Percentiles rank a stretch among this genome's conserved stretches.
phyloP scores from a whole-genome alignment of 225 moss, liverwort and hornwort genomes.

The Marchantia paleacea region DNA sequence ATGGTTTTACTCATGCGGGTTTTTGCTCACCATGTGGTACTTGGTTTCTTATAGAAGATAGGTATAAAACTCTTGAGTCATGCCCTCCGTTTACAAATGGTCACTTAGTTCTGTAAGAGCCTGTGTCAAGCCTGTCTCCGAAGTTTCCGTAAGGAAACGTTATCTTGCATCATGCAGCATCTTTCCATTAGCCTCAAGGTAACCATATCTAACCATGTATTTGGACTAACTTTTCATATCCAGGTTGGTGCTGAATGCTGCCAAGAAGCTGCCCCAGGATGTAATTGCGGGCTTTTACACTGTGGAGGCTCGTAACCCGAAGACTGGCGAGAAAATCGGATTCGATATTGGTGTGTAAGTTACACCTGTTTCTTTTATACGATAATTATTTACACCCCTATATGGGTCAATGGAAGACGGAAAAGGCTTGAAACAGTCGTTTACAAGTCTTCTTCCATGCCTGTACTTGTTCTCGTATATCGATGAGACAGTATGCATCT shows the following conservation, averaged over 20 bases:
- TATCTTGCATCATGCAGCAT: not conserved
- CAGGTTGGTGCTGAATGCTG: conserved; percentile 70
- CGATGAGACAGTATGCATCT: not conserved
- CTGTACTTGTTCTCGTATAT: not conserved
- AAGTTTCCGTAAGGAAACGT: not conserved
- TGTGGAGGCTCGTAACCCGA: conserved; percentile 72
- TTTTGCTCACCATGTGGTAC: not conserved
- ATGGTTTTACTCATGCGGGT: not conserved
- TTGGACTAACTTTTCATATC: not conserved
- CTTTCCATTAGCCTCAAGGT: no score
- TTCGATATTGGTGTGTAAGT: conserved; percentile 54
- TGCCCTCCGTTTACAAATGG: no score
- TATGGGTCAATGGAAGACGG: not conserved
- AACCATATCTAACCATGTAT: no score
- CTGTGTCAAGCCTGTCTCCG: no score
- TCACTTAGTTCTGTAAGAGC: no score
- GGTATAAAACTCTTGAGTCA: no score
- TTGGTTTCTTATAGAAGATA: no score
- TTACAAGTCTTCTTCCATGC: not conserved
- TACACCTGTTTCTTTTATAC: not conserved
- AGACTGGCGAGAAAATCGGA: conserved; percentile 80
- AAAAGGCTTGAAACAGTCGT: not conserved
- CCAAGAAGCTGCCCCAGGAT: conserved; percentile 71
- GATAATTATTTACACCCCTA: not conserved
- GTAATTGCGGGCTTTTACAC: conserved; percentile 73